These are phyloP conservation scores for Backusella macrospora DNA, from an alignment of 192 early-diverging fungal species.

Conservation along the genomic window DNA sequence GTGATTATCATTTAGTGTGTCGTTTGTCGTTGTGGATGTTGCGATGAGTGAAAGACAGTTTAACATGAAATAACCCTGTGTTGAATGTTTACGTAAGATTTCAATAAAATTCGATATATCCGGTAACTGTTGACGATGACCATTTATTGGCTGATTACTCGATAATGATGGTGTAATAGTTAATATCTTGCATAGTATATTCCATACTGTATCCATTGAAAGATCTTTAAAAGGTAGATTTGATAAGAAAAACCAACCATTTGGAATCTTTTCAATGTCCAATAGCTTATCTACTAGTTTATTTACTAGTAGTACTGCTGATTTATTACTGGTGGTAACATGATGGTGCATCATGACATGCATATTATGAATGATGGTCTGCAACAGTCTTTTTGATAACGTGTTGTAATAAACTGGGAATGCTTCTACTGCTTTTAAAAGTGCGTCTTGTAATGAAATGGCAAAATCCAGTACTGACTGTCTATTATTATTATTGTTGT, in stretches of 20 bases:
- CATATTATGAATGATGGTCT: constrained; percentile 42
- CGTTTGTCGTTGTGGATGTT: constrained; percentile 10
- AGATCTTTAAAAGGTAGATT: constrained; percentile 32
- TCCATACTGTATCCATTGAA: constrained; percentile 27
- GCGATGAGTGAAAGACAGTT: constrained; percentile 44
- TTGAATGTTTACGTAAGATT: constrained; percentile 17
- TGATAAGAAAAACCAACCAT: constrained; percentile 31
- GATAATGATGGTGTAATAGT: not conserved
- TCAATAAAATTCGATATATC: not conserved
- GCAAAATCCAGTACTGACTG: not conserved
- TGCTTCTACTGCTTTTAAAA: not conserved
- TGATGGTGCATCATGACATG: constrained; percentile 21
- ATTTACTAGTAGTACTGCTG: not conserved
- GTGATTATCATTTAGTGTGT: not conserved
- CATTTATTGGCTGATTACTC: not conserved
- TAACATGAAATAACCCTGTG: constrained; percentile 46
- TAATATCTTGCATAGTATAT: constrained; percentile 18
- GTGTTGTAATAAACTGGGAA: not conserved
- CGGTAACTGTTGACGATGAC: not conserved
- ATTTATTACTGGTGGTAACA: constrained; percentile 13
- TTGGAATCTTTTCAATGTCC: constrained; percentile 6
- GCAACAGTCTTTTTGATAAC: constrained; percentile 39
- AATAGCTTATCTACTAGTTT: constrained; percentile 21
- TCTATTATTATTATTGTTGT: not conserved
- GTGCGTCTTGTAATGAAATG: not conserved